Evolutionary conservation across 768 basidiomycete species (phyloP), one percentile per base, ranked within the genome.

Genomic region (Lyophyllum semitale): DNA sequence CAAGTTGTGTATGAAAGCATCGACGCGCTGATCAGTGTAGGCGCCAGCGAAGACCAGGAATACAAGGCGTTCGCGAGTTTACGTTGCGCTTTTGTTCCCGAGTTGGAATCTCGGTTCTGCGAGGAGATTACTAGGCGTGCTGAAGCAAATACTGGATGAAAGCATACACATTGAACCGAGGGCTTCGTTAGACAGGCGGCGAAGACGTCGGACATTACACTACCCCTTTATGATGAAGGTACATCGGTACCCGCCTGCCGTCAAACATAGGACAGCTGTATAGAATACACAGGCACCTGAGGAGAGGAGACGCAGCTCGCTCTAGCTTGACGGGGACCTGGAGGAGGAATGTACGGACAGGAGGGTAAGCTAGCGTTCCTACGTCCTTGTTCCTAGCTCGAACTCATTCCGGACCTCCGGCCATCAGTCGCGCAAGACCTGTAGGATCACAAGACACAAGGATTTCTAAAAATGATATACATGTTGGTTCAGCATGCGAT

Each of bases 221-320:
- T 12, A 48, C 29, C 18, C 35, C n/a, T 54, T 17, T n/a, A n/a
- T n/a, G n/a, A 46, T 50, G 23, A 46, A 53, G 55, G 32, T 40
- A 40, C 48, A 37, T 58, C 48, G 40, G 40, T 23, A 38, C 20
- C 33, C 27, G 30, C 23, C 40, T 32, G 15, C 51, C 18, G 30
- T 47, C 46, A 47, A 40, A n/a, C 26, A 42, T 44, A 32, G 47
- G 38, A 20, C 35, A 50, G 18, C 1, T 30, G 8, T 22, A 15
- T n/a, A 37, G 12, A 37, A 22, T 9, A 13, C 8, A 27, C 27
- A 49, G 48, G 35, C 33, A 49, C 20, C n/a, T 33, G 6, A 22
- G 12, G n/a, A 8, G 27, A 43, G 20, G 26, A 18, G 45, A 18
- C 8, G 20, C 17, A 9, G 20, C 41, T 43, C 18, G n/a, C 12